These are phyloP conservation scores for Fraxinus nigra DNA, from an alignment of 305 asterid species.

Conservation along the genomic window DNA sequence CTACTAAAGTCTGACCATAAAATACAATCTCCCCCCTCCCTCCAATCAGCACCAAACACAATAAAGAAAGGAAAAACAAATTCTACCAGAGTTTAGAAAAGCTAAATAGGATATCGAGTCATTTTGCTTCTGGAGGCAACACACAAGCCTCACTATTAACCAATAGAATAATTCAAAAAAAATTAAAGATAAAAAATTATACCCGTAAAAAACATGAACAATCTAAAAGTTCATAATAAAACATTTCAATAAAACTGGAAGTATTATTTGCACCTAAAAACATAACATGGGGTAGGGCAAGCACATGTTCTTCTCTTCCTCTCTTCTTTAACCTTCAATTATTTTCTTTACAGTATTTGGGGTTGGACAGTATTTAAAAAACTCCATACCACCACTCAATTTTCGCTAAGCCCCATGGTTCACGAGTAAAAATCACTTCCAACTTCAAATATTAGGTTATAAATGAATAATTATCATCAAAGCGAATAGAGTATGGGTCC, in stretches of 20 bases:
- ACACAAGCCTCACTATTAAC: not conserved
- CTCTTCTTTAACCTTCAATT: not conserved
- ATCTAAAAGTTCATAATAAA: not conserved
- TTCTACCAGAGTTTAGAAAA: not conserved
- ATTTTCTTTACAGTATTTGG: not conserved
- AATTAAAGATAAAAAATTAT: not conserved
- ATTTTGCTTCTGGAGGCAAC: not conserved
- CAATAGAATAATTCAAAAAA: not conserved
- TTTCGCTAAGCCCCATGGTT: not conserved
- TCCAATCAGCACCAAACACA: not conserved
- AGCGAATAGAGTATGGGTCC: not conserved
- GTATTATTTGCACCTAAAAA: not conserved
- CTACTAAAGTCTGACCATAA: constrained; percentile 4
- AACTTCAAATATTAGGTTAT: not conserved
- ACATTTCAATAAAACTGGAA: not conserved
- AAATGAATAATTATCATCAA: not conserved
- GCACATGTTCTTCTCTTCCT: not conserved
- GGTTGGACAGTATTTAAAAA: not conserved
- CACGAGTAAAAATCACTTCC: not conserved
- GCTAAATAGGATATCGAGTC: not conserved
- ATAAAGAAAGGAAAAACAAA: constrained; percentile 1
- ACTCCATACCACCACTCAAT: not conserved
- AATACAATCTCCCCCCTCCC: not conserved
- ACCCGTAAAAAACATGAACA: not conserved
- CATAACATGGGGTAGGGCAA: not conserved